Evolutionary conservation across 2,329 filamentous ascomycete species (phyloP), one percentile per base, ranked within the genome.

Genomic region (Trichothecium roseum): DNA sequence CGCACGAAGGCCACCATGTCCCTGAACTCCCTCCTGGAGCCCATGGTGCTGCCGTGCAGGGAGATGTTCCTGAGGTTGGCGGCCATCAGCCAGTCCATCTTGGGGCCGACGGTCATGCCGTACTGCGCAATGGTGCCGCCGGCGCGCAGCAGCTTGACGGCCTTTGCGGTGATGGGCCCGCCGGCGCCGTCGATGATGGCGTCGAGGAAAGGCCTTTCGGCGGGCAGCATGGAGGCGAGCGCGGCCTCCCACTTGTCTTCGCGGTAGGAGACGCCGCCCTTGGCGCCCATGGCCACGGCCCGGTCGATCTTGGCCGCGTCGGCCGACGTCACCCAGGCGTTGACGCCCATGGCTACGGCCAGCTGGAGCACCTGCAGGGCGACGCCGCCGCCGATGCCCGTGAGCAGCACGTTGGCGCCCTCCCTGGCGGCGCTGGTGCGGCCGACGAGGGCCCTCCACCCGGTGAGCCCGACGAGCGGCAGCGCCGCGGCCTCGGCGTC

Each of bases 381-480:
- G 1, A 95, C 89, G 30, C 89, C 89, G 26, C 89, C 89, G 1
- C 89, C 89, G 56, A 96, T 93, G 0, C 89, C 89, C 4, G 89
- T 95, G 29, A 96, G 62, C 22, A 96, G 64, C 4, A 96, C 68
- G 51, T 93, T 94, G 41, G 73, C 63, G 3, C 84, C 84, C 1
- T 61, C 57, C 38, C 64, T 61, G 6, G 72, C 72, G 44, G 79
- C 76, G 5, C 69, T 73, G 33, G 72, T 78, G 67, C 96, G 96
- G 6, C 74, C 81, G 35, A 91, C 74, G 30, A 93, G 63, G 0
- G 88, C 89, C 30, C 91, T 69, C 86, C 86, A 96, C 6, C 74
- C 89, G 2, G 89, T 96, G 40, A 95, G 53, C 0, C 88, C 89
- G 0, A 85, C 86, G 24, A 95, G 63, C 3, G 89, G 87, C 32